Conservation (phyloP, 257 asterid species). For the Datura wrightii region DNA sequence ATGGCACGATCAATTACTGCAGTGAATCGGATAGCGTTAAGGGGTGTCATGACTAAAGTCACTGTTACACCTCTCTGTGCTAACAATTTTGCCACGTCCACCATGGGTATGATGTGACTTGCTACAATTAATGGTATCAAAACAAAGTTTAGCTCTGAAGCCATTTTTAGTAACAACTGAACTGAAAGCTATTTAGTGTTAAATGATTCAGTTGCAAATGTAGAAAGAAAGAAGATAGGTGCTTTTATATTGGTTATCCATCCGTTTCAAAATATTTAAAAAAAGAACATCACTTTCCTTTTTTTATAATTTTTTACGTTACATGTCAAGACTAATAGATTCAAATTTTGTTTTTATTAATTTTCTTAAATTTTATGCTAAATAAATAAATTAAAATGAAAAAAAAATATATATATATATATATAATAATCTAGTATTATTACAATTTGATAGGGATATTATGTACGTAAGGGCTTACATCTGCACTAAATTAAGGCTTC, state of each 20-base stretch:
- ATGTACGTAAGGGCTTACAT: no score
- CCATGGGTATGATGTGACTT: constrained; percentile 26
- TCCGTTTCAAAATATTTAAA: no score
- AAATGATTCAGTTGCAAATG: neutral
- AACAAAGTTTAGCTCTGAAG: neutral
- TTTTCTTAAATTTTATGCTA: no score
- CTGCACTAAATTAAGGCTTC: no score
- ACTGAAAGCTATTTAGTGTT: neutral
- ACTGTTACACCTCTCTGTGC: neutral
- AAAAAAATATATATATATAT: no score
- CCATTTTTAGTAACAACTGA: neutral
- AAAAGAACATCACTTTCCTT: no score
- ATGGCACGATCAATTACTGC: neutral
- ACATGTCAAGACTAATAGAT: no score
- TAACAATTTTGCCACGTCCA: constrained; percentile 21
- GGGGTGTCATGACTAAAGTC: constrained; percentile 20
- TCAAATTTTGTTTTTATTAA: no score
- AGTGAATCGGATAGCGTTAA: constrained; percentile 11
- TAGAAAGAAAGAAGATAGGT: neutral
- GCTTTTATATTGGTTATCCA: neutral
- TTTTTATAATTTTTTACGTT: no score
- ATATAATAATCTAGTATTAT: no score
- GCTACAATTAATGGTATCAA: constrained; percentile 14
- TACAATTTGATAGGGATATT: no score
- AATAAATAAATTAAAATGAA: no score